Evolutionary conservation across 352 stramenopile genomes (phyloP), one percentile per base, ranked within the genome.

Genomic region (Globisporangium acanthophoron): DNA sequence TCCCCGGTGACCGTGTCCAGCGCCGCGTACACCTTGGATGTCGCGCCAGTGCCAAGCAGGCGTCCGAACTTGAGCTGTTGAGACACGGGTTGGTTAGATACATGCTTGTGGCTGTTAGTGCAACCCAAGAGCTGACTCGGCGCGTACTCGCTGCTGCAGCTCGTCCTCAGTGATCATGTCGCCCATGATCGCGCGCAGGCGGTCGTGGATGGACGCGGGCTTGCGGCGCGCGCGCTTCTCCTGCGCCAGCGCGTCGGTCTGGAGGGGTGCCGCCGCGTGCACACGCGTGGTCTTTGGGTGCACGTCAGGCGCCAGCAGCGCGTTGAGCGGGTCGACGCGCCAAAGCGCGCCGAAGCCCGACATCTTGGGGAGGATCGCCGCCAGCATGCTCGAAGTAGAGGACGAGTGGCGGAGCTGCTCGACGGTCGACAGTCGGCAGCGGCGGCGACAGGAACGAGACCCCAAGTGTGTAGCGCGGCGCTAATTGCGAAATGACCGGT

Each of bases 1-100:
- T 70, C 21, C 8, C 74, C 76, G 3, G 76, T 78, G 3, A 15
- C 37, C 5, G 73, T 75, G 52, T 92, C 76, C 40, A 87, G 61
- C 0, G 81, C 84, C 27, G 77, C 78, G 35, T 79, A 91, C 39
- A 94, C 84, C 56, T 87, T 90, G 43, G 80, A 81, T 37, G 84
- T 94, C 47, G 84, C 81, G 61, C 84, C 84, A 16, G 65, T 85
- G 45, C 84, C 84, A 20, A 92, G 64, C 33, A 90, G 33, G 0
- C 74, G 70, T 5, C 76, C 76, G 33, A 90, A 90, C 20, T 65
- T 76, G 52, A 90, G 69, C 75, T 87, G 13, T n/a, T 11, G 15
- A 16, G 21, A 52, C 8, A 49, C n/a, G 11, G 40, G 24, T 27
- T 27, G 1, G 24, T 27, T 27, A 27, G 24, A 27, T 27, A 27